Base-by-base conservation (phyloP, 2,329 filamentous ascomycete species). In the Ploettnerulaceae sp. region DNA sequence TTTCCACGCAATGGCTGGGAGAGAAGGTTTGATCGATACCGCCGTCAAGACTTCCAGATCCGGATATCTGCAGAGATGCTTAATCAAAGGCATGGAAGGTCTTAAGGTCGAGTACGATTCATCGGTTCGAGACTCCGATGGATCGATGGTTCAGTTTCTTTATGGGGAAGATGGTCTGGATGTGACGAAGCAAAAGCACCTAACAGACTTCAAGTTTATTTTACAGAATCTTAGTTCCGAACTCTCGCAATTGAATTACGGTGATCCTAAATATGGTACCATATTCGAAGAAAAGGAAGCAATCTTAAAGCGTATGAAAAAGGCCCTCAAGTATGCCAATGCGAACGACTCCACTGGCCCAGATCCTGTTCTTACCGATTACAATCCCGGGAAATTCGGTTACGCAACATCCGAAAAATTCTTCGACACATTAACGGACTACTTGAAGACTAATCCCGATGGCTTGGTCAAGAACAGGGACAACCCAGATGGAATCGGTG, bases 21-120 rank as follows among this genome's bases (percentile, higher is more conserved):
- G 93, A 70, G 94, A 98, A 75, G 93, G 93, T 74, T 73, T 98
- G 56, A 98, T 98, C 64, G 93, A 98, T 76, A 98, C 93, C 15
- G 93, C 93, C 54, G 93, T 98, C 66, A 98, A 98, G 71, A 98
- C 93, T 1, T 95, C 91, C 7, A 84, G 93, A 63, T 97, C 93
- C 21, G 94, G 93, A 51, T 98, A 98, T 64, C 74, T 98, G 41
- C 93, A 98, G 66, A 79, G 94, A 64, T 98, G 93, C 75, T 76
- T 98, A 53, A 94, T 98, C 71, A 98, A 98, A 71, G 93, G 93
- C 52, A 94, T 98, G 86, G 93, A 98, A 67, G 93, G 93, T 3
- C 74, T 97, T 33, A 85, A 82, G 59, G 89, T 95, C 2, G 82
- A 90, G 51, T 97, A 98, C 64, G 93, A 98, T 62, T 90, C 84